Conservation (phyloP, 2,329 filamentous ascomycete species). For the Paraphoma chrysanthemicola region DNA sequence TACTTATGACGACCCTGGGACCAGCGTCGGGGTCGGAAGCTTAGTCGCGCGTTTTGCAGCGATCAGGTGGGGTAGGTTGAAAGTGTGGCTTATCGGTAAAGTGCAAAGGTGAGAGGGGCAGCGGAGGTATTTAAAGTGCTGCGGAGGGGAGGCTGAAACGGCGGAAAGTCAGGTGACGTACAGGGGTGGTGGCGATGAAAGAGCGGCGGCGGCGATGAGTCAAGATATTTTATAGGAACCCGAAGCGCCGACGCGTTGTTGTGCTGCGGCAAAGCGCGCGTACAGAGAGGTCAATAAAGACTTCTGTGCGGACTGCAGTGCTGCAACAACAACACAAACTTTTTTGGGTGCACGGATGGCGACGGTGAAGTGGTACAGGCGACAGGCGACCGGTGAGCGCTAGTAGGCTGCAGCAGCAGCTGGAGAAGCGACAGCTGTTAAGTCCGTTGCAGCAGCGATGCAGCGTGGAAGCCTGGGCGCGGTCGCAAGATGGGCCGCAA, state of each 20-base stretch:
- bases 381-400: constrained; percentile 17
- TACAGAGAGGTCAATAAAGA: constrained; percentile 19
- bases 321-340: constrained; percentile 29
- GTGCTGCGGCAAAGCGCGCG: constrained; percentile 24
- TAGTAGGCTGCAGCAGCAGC: constrained; percentile 28
- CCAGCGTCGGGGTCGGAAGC: constrained; percentile 3
- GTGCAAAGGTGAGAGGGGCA: constrained; percentile 25
- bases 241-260: constrained; percentile 32
- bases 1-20: constrained; percentile 11
- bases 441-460: constrained; percentile 8
- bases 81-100: constrained; percentile 27
- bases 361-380: constrained; percentile 16
- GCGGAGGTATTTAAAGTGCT: constrained; percentile 21
- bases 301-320: constrained; percentile 29
- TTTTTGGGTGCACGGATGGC: constrained; percentile 29
- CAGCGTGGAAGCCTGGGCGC: constrained; percentile 16
- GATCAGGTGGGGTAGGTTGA: constrained; percentile 15
- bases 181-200: constrained; percentile 37
- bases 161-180: constrained; percentile 40
- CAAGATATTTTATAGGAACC: constrained; percentile 11
- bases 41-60: constrained; percentile 19
- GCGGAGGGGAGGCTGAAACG: constrained; percentile 38
- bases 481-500: constrained; percentile 22
- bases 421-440: constrained; percentile 20
- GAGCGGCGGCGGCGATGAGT: constrained; percentile 34